These are phyloP conservation scores for Yamadazyma spencermartinsiae DNA, from an alignment of 1,139 yeast species.

Conservation along the genomic window DNA sequence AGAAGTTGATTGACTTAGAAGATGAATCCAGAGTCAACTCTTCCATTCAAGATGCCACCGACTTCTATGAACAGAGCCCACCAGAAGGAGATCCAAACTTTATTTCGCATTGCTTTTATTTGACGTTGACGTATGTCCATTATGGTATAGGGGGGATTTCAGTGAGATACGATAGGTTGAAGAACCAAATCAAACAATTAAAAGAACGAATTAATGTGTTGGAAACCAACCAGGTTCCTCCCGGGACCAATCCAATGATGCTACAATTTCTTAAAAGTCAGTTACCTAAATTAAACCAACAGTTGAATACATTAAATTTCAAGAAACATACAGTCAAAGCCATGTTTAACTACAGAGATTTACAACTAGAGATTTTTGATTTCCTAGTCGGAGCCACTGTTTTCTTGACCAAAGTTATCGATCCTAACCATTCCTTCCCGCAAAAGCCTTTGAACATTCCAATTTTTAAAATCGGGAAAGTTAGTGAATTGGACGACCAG, in stretches of 20 bases:
- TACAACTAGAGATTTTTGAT: slow-evolving; percentile 71
- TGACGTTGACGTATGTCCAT: slow-evolving; percentile 76
- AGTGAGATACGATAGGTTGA: slow-evolving; percentile 56
- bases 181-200: slow-evolving; percentile 51
- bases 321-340: slow-evolving; percentile 57
- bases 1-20: slow-evolving; percentile 55
- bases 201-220: slow-evolving; percentile 53
- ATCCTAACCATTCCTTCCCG: slow-evolving; percentile 70
- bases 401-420: slow-evolving; percentile 70
- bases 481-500: slow-evolving; percentile 61
- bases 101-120: slow-evolving; percentile 82
- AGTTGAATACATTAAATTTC: slow-evolving; percentile 41
- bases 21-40: slow-evolving; percentile 87
- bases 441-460: slow-evolving; percentile 58
- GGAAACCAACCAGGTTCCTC: slow-evolving; percentile 30
- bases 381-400: slow-evolving; percentile 74
- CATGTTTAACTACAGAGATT: slow-evolving; percentile 52
- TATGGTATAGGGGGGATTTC: slow-evolving; percentile 86
- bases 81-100: slow-evolving; percentile 56
- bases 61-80: slow-evolving; percentile 39
- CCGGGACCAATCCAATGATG: slow-evolving; percentile 32
- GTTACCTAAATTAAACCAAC: slow-evolving; percentile 46
- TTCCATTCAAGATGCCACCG: slow-evolving; percentile 67
- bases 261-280: slow-evolving; percentile 34
- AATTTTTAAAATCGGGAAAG: slow-evolving; percentile 51